Percentiles rank a stretch among this genome's conserved stretches.
Conservation (phyloP, 306 rosid genomes). For the Elaeagnus macrophylla region DNA sequence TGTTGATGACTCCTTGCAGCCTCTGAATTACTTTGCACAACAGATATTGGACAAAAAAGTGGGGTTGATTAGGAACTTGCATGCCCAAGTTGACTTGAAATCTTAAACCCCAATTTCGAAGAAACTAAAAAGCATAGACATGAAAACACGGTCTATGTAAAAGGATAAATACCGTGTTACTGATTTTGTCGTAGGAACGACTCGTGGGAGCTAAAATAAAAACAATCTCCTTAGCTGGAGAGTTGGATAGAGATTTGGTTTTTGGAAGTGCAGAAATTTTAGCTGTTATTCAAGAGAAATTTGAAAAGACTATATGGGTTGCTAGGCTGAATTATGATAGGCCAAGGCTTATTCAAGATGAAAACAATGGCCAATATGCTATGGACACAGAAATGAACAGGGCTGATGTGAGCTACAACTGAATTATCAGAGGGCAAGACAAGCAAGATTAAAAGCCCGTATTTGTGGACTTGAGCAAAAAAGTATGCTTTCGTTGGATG, state of each 20-base stretch:
- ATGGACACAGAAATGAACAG: constrained; percentile 55
- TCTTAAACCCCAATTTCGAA: constrained; percentile 37
- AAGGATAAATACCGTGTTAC: constrained; percentile 28
- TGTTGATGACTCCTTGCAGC: too few relatives aligned
- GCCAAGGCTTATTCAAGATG: constrained; percentile 74
- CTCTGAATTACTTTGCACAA: too few relatives aligned
- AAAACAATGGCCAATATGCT: constrained; percentile 63
- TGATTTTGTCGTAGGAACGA: constrained; percentile 29
- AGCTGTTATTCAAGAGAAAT: constrained; percentile 60
- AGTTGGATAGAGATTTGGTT: constrained; percentile 37
- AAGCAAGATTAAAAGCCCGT: constrained; percentile 60
- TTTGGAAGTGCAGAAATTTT: constrained; percentile 45
- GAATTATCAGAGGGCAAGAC: constrained; percentile 36
- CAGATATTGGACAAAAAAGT: neutral
- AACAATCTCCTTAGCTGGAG: constrained; percentile 45
- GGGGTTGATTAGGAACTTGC: constrained; percentile 35
- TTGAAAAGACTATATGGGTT: constrained; percentile 52
- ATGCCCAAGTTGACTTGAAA: constrained; percentile 32
- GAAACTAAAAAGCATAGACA: constrained; percentile 39
- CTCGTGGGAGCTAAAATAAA: constrained; percentile 34
- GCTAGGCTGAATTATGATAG: constrained; percentile 60
- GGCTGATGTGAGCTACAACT: constrained; percentile 57
- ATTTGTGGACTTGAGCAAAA: constrained; percentile 54
- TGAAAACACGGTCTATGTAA: constrained; percentile 33
- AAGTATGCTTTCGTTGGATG: constrained; percentile 41